Conservation (phyloP, 2,329 filamentous ascomycete genomes). For the Periconia sp. region DNA sequence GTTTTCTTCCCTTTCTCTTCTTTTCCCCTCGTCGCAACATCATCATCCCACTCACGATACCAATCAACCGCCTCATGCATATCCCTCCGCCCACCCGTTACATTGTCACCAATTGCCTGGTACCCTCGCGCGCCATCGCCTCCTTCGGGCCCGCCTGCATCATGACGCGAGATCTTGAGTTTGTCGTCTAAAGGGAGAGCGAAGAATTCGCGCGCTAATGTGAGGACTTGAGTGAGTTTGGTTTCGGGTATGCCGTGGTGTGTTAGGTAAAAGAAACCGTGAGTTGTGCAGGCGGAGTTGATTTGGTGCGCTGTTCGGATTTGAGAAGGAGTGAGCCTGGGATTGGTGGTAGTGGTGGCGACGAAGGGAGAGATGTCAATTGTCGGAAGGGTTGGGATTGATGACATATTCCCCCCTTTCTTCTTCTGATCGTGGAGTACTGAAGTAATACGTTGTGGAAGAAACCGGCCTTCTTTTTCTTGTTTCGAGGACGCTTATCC, state of each 20-base stretch:
- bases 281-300: slow-evolving; percentile 39
- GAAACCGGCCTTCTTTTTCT: no score
- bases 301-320: slow-evolving; percentile 33
- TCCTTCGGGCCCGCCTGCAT: slow-evolving; percentile 32
- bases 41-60: slow-evolving; percentile 40
- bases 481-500: no score
- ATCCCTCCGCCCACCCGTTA: slow-evolving; percentile 37
- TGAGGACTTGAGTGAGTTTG: slow-evolving; percentile 29
- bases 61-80: slow-evolving; percentile 46
- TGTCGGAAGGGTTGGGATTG: slow-evolving; percentile 33
- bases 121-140: slow-evolving; percentile 44
- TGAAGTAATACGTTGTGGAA: no score
- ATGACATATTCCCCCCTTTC: no score
- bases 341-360: slow-evolving; percentile 15
- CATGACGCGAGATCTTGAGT: slow-evolving; percentile 36
- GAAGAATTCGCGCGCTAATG: slow-evolving; percentile 40
- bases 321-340: slow-evolving; percentile 8
- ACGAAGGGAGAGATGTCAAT: slow-evolving; percentile 47
- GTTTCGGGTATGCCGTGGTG: slow-evolving; percentile 42
- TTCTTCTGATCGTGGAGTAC: no score
- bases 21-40: slow-evolving; percentile 14
- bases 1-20: slow-evolving; percentile 19
- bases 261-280: slow-evolving; percentile 49
- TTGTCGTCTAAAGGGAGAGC: slow-evolving; percentile 30
- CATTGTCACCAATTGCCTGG: slow-evolving; percentile 42